Conservation (phyloP, 257 asterid species). For the Solanum pennellii region DNA sequence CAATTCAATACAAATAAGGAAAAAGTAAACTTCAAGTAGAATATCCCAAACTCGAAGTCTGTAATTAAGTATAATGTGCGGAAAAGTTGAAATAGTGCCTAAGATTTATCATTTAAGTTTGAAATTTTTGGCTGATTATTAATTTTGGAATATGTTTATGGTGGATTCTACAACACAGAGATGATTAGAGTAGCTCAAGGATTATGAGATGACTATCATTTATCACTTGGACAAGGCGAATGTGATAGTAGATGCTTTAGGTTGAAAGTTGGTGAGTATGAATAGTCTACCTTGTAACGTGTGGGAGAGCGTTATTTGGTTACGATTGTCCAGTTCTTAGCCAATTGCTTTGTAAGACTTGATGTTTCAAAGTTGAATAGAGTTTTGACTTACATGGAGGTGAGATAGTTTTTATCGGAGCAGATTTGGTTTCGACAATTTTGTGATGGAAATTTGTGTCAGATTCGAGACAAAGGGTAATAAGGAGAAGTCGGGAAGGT, state of each 20-base stretch:
- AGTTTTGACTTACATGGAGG: neutral
- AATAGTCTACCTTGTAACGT: neutral
- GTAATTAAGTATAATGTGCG: too few relatives aligned
- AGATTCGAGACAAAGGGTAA: neutral
- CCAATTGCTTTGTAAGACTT: neutral
- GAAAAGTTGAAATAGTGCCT: neutral
- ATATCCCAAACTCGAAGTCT: neutral
- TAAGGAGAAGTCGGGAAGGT: neutral
- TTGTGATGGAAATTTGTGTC: accelerated
- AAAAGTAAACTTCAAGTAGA: neutral
- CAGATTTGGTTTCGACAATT: neutral
- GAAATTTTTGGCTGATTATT: neutral
- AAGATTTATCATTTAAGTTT: neutral
- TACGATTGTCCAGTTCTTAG: neutral
- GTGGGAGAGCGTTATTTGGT: neutral
- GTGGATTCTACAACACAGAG: neutral
- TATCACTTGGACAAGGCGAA: neutral
- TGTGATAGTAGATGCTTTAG: too few relatives aligned
- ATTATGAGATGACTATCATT: too few relatives aligned
- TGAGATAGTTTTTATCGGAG: neutral
- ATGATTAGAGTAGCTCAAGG: neutral
- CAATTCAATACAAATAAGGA: neutral
- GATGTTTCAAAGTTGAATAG: neutral
- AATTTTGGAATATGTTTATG: neutral
- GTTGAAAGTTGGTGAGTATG: neutral